Conservation (phyloP, 1,139 yeast genomes). For the Yamadazyma mexicana region DNA sequence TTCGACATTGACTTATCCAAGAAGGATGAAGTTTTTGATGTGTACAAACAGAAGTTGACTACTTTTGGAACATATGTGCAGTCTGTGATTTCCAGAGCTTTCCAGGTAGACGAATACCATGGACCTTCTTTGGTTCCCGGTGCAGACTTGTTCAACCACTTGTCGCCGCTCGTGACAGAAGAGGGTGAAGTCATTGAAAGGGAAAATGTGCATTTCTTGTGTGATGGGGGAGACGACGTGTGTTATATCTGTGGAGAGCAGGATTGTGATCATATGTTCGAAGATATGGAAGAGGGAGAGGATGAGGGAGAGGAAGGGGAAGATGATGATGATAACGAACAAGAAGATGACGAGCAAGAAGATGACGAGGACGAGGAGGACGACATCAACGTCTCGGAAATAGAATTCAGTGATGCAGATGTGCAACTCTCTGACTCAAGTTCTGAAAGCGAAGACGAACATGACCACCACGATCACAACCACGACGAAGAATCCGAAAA, state of each 20-base stretch:
- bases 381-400: constrained; percentile 22
- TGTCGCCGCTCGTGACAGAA: constrained; percentile 30
- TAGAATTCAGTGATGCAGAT: constrained; percentile 17
- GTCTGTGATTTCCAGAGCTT: constrained; percentile 74
- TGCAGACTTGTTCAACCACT: constrained; percentile 86
- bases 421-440: constrained; percentile 21
- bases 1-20: constrained; percentile 21
- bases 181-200: constrained; percentile 21
- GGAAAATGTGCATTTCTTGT: constrained; percentile 73
- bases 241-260: constrained; percentile 72
- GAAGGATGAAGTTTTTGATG: constrained; percentile 12
- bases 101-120: constrained; percentile 73
- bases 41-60: constrained; percentile 24
- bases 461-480: constrained; percentile 1
- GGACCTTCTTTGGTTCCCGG: constrained; percentile 83
- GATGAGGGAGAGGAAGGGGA: constrained; percentile 16
- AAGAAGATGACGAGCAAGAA: constrained; percentile 10
- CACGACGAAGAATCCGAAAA: constrained; percentile 4
- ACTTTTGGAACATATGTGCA: constrained; percentile 54
- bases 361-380: constrained; percentile 20
- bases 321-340: constrained; percentile 13
- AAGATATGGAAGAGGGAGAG: constrained; percentile 7
- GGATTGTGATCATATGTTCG: constrained; percentile 52
- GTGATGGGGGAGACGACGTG: constrained; percentile 65
- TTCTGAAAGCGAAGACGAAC: constrained; percentile 17